Evolutionary conservation across 257 asterid genomes (phyloP), one percentile per base, ranked within the genome.

Genomic region (Plectranthus barbatus): DNA sequence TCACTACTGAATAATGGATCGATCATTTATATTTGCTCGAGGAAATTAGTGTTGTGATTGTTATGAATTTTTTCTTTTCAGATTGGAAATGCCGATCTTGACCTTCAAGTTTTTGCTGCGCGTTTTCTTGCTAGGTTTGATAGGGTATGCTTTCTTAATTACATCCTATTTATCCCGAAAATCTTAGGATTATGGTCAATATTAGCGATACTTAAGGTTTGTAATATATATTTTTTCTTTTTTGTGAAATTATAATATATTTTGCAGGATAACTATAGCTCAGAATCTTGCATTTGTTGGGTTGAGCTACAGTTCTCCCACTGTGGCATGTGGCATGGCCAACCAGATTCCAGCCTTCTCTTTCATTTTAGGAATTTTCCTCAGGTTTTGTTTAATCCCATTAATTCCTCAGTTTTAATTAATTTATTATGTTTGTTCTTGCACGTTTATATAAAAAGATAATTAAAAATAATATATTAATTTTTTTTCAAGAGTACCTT

Each of bases 261-360:
- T 31, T 65, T 77, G 73, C 90, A 87, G 96, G 83, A 80, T 83
- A 47, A 76, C 86, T 5, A 59, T 87, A 48, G 79, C 89, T 50
- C 96, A 87, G 40, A 87, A 87, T 58, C 89, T 87, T 33, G 86
- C 94, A 71, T 87, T 77, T 75, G 62, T 82, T 56, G 96, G 94
- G 10, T 75, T 87, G 36, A 85, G 86, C 70, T 87, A 85, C 60
- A 83, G 94, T 72, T 87, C 96, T 54, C 96, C 96, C 3, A 85
- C 85, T 31, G 91, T 83, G 56, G 96, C 96, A 60, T 77, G 84
- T 69, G 86, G 87, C 64, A 83, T 83, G 89, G 94, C 86, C 40
- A 83, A 83, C 49, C 78, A 77, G 65, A 62, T 80, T 56, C 94
- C 96, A 17, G 91, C 96, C 29, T 39, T 83, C 17, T 75, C 94